Conservation (phyloP, 2,329 filamentous ascomycete genomes). For the Arachnomyces sp. region DNA sequence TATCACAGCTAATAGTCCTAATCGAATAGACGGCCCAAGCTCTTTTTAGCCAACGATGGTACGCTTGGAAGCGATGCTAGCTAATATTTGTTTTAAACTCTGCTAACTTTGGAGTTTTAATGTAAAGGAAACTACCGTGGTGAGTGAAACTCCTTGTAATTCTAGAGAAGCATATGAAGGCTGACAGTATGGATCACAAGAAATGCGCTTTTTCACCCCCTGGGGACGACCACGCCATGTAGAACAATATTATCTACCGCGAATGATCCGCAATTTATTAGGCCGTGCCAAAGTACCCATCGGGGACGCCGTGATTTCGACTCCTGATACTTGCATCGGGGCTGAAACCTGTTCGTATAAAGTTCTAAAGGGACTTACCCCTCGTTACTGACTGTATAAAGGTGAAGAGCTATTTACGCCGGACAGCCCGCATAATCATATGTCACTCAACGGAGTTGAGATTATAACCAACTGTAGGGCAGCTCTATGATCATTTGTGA, state of each 20-base stretch:
- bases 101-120: not conserved
- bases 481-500: not conserved
- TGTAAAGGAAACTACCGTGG: not conserved
- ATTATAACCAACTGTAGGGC: slow-evolving; percentile 59
- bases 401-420: slow-evolving; percentile 60
- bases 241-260: slow-evolving; percentile 57
- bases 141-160: not conserved
- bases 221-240: slow-evolving; percentile 48
- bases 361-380: slow-evolving; percentile 3
- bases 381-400: slow-evolving; percentile 45
- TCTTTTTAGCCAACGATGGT: slow-evolving; percentile 61
- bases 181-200: too few relatives aligned
- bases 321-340: slow-evolving; percentile 53
- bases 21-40: slow-evolving; percentile 44
- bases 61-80: too few relatives aligned
- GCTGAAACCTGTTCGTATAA: slow-evolving; percentile 12
- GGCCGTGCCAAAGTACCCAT: slow-evolving; percentile 51
- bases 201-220: slow-evolving; percentile 54
- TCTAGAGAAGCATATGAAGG: too few relatives aligned
- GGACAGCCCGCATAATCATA: slow-evolving; percentile 45
- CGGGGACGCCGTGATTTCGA: slow-evolving; percentile 58
- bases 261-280: slow-evolving; percentile 49
- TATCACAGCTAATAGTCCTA: too few relatives aligned
- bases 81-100: not conserved
- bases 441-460: slow-evolving; percentile 61